Evolutionary conservation across 2,329 filamentous ascomycete genomes (phyloP), one percentile per base, ranked within the genome.

Genomic region (Epichloe scottii): DNA sequence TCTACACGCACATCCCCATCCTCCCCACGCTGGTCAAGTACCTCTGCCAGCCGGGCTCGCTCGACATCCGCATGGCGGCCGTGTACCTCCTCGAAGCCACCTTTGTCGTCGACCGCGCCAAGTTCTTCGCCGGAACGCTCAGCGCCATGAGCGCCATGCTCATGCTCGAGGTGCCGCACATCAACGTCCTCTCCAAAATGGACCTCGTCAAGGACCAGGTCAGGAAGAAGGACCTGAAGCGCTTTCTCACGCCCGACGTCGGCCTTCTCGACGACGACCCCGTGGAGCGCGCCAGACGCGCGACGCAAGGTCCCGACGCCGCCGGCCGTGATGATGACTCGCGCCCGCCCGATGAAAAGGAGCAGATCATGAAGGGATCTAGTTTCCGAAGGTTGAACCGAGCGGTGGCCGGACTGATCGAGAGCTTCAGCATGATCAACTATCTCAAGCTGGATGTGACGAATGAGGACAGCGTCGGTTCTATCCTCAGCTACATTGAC

Each of bases 81-180:
- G 82, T 91, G 10, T 98, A 97, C 68, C 80, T 98, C 34, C 83
- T 98, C 56, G 93, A 98, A 68, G 88, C 89, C 12, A 96, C 90
- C 8, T 98, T 97, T 66, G 85, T 97, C 61, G 81, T 96, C 55
- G 93, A 98, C 69, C 84, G 89, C 54, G 87, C 93, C 62, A 98
- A 97, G 71, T 98, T 95, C 76, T 97, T 98, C 68, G 85, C 93
- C 0, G 93, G 93, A 12, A 95, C 93, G 0, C 74, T 98, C 54
- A 93, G 87, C 64, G 93, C 93, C 57, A 97, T 98, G 93, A 94
- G 87, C 62, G 90, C 93, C 57, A 98, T 98, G 93, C 82, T 98
- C 62, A 93, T 97, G 89, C 79, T 98, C 56, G 93, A 97, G 70
- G 82, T 97, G 57, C 93, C 93, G 4, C 93, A 98, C 65, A 82